phyloP scores from a whole-genome alignment of 2,329 filamentous ascomycete genomes.

The Fusarium redolens region DNA sequence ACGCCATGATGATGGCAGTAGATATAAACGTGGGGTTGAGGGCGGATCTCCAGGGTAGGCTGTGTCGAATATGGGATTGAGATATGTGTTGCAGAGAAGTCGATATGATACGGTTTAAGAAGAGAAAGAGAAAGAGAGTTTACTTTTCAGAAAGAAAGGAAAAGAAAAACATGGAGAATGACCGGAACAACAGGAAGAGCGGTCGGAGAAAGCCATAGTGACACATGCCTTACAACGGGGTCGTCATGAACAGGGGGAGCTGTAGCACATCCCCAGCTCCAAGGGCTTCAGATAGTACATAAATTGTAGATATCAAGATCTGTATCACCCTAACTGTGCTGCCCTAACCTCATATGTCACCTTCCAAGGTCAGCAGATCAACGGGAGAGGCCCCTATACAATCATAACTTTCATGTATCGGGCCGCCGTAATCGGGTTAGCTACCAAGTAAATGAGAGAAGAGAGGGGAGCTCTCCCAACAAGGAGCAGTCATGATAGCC shows the following conservation, averaged over 20 bases:
- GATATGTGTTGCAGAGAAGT: not conserved
- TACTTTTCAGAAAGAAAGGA: not conserved
- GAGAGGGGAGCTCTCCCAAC: constrained; percentile 37
- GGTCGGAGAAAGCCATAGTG: constrained; percentile 34
- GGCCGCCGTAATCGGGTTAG: constrained; percentile 30
- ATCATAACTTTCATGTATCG: constrained; percentile 38
- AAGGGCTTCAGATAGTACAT: constrained; percentile 34
- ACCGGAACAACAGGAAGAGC: constrained; percentile 35
- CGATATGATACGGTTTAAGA: not conserved
- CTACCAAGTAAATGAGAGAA: constrained; percentile 4
- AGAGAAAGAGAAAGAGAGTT: constrained; percentile 3
- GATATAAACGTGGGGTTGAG: not conserved
- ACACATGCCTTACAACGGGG: constrained; percentile 19
- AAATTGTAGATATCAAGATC: constrained; percentile 35
- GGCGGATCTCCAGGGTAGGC: constrained; percentile 27
- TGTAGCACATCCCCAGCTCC: constrained; percentile 17
- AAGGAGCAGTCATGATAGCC: constrained; percentile 40
- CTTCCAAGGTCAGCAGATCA: constrained; percentile 32
- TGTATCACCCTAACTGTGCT: not conserved
- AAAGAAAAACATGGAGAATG: constrained; percentile 18
- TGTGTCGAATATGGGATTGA: not conserved
- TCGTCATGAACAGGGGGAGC: constrained; percentile 34
- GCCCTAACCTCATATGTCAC: constrained; percentile 32
- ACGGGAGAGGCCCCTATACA: constrained; percentile 29
- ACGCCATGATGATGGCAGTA: constrained; percentile 38